Evolutionary conservation across 2,329 filamentous ascomycete species (phyloP), one percentile per base, ranked within the genome.

Genomic region (Ascochyta fabae): DNA sequence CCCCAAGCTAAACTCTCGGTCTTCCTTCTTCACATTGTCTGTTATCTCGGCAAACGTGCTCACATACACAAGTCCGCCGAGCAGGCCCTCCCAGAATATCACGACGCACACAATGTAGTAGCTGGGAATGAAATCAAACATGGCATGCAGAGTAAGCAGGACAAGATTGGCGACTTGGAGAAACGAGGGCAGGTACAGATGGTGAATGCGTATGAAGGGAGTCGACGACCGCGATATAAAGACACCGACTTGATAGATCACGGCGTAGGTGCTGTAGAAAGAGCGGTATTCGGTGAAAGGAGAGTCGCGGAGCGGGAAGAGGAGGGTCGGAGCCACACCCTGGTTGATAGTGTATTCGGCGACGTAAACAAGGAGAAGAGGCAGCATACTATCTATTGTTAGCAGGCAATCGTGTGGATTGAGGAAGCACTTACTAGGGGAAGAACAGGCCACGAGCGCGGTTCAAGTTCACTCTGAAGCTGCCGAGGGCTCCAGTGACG

Each of bases 321-420:
- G 84, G 0, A 98, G 81, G 0, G 92, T 96, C 0, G 95, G 94
- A 0, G 92, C 83, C 0, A 98, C 92, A 33, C 93, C 94, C 79
- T 96, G 93, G 78, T 98, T 98, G 76, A 98, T 97, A 51, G 91
- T 96, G 74, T 99, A 99, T 79, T 99, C 95, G 53, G 93, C 92
- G 33, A 98, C 85, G 74, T 97, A 99, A 27, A 99, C 95, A 15
- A 98, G 79, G 31, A 98, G 82, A 13, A 99, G 83, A 0, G 95
- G 95, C 3, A 96, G 82, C 92, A 99, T 98, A 74, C 83, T 85
- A 50, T 16, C 24, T 8, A 5, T 10, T 6, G 48, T 68, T 53
- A 68, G 59, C 8, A 29, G 2, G n/a, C n/a, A 16, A 29, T 23
- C 10, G 15, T 5, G 13, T 4, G 12, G 8, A 6, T 10, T 19